These are phyloP conservation scores for Clitocybe nebularis DNA, from an alignment of 1,284 basidiomycete genomes.

Conservation along the genomic window DNA sequence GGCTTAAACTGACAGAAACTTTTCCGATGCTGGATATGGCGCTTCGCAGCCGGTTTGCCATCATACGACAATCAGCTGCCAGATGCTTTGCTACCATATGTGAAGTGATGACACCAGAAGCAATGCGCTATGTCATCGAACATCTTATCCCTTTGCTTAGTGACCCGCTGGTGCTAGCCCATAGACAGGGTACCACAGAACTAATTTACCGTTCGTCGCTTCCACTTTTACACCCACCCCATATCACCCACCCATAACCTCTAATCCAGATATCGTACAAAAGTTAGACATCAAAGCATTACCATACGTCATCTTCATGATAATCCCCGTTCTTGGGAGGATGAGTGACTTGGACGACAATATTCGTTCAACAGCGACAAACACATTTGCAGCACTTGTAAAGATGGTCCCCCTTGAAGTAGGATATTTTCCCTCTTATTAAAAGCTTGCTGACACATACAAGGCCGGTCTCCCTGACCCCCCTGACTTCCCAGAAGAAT, in stretches of 20 bases:
- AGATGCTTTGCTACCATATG: slow-evolving; percentile 87
- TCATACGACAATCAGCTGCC: slow-evolving; percentile 86
- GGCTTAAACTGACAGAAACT: slow-evolving; percentile 65
- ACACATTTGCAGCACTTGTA: slow-evolving; percentile 96
- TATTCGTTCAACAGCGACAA: slow-evolving; percentile 89
- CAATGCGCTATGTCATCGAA: slow-evolving; percentile 88
- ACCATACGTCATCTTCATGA: slow-evolving; percentile 96
- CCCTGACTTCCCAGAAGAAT: slow-evolving; percentile 84
- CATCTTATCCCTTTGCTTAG: slow-evolving; percentile 82
- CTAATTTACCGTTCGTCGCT: slow-evolving; percentile 80
- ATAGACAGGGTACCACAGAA: slow-evolving; percentile 90
- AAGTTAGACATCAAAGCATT: slow-evolving; percentile 91
- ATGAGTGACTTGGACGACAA: slow-evolving; percentile 97
- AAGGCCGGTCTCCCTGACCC: slow-evolving; percentile 95
- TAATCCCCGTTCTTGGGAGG: slow-evolving; percentile 93
- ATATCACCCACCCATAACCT: slow-evolving; percentile 5
- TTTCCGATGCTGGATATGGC: slow-evolving; percentile 78
- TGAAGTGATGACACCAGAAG: slow-evolving; percentile 78
- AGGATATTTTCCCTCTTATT: slow-evolving; percentile 2
- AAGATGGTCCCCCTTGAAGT: slow-evolving; percentile 99
- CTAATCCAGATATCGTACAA: slow-evolving; percentile 78
- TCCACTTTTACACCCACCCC: slow-evolving; percentile 2
- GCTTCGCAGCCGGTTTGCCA: slow-evolving; percentile 81
- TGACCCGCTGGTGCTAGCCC: slow-evolving; percentile 73
- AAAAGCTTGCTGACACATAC: slow-evolving; percentile 7